Evolutionary conservation across 352 stramenopile species (phyloP), one percentile per base, ranked within the genome.

Genomic region (Pythium vanterpoolii): DNA sequence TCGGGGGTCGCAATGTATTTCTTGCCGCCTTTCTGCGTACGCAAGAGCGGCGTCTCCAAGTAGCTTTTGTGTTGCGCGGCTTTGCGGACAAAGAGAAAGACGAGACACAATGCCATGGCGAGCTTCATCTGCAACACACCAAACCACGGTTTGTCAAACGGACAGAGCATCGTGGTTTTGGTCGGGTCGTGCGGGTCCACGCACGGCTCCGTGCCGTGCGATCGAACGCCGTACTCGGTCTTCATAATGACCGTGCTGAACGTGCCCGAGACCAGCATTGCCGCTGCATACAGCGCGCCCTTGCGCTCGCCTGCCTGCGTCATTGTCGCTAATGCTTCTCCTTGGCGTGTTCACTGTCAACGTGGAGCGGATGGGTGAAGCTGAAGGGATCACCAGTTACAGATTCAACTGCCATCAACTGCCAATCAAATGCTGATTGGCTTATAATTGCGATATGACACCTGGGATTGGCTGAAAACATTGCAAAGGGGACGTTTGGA

Each of bases 171-270:
- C 55, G 79, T 89, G 28, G 60, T 58, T 36, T 58, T 38, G 14
- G 45, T 43, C 23, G 43, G 28, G 28, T 59, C 47, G 16, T 61
- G 8, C 21, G 80, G 77, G 60, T 90, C 77, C 39, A 68, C 36
- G 56, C 82, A 94, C 19, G 58, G 62, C 55, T 72, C 68, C 11
- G 68, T 80, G 54, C 84, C 82, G 5, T 80, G 56, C 16, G 79
- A 56, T 16, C 76, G 81, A 36, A 90, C 58, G 24, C 73, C 71
- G 68, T 94, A 94, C 74, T 92, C 69, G 27, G 79, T 87, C 72
- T 94, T 94, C 78, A 89, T 90, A 67, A 91, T 81, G 19, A 94
- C 81, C 2, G 84, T 94, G 68, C 79, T 90, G 66, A 90, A 87
- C 48, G 84, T 94, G 67, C 84, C 84, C 38, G 79, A 86, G 36